phyloP scores from a whole-genome alignment of 2,329 filamentous ascomycete species.

The Rutstroemia sydowiana region DNA sequence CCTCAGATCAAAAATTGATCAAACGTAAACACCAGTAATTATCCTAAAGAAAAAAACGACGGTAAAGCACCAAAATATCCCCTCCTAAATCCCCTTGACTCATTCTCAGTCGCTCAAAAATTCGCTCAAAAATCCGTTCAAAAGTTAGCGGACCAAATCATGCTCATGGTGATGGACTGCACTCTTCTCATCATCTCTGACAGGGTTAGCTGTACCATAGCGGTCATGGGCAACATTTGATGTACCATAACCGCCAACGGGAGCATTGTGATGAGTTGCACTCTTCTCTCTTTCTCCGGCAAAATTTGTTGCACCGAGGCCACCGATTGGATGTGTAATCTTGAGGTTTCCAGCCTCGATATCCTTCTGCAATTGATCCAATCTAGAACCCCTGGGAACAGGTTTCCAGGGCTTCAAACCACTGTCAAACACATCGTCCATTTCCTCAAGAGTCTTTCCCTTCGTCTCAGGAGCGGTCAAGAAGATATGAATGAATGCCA shows the following conservation, averaged over 20 bases:
- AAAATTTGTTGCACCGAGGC: too few relatives aligned
- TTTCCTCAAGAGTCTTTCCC: constrained; percentile 69
- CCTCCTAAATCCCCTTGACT: too few relatives aligned
- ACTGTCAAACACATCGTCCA: constrained; percentile 64
- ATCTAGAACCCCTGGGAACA: constrained; percentile 33
- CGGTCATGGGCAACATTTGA: too few relatives aligned
- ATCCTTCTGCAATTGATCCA: constrained; percentile 41
- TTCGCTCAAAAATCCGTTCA: too few relatives aligned
- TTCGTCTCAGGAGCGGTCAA: constrained; percentile 61
- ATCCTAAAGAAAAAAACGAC: not conserved
- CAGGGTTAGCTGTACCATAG: too few relatives aligned
- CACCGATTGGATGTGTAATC: constrained; percentile 15
- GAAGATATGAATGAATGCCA: constrained; percentile 50
- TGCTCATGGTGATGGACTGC: too few relatives aligned
- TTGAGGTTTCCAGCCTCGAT: constrained; percentile 36
- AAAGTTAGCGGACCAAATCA: too few relatives aligned
- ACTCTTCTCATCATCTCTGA: too few relatives aligned
- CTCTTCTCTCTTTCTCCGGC: not conserved
- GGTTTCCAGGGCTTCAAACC: constrained; percentile 52
- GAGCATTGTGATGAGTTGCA: not conserved
- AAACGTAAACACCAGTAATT: not conserved
- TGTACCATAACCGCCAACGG: too few relatives aligned
- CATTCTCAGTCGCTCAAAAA: too few relatives aligned
- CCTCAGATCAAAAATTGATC: not conserved
- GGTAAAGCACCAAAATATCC: not conserved